Evolutionary conservation across 306 rosid species (phyloP), one percentile per base, ranked within the genome.

Genomic region (Casuarina glauca): DNA sequence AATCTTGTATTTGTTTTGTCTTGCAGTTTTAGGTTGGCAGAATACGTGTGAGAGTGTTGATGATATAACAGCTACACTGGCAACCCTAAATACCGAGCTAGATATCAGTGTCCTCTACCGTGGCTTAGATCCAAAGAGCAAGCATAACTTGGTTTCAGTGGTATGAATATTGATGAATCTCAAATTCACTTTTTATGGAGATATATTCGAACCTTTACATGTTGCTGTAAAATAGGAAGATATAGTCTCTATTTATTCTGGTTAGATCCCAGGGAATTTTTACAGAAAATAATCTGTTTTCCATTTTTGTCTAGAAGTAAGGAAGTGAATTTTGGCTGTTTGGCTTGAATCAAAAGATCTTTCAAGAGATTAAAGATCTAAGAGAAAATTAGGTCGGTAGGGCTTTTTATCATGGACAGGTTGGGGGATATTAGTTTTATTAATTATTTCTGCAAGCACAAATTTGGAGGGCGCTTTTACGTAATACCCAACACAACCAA

Each of bases 21-120:
- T 61, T 88, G 74, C 90, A 96, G 99, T 96, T 83, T 76, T 96
- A 73, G 99, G 99, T 51, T 96, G 99, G 99, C 99, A 96, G 81
- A 93, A 90, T 72, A 91, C 93, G 44, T 82, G 93, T 54, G 99
- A 96, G 86, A 90, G 86, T 89, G 90, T 83, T 79, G 92, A 90
- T 73, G 94, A 91, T 75, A 96, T 96, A 80, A 85, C 58, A 35
- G 88, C 84, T 57, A 93, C 99, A 61, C 84, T 96, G 88, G 89
- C 86, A 68, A 88, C 96, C 70, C 86, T 96, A 75, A 88, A 82
- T 80, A 87, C 97, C 20, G 91, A 90, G 75, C 83, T 96, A 64
- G 91, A 96, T 77, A 85, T 90, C 87, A 87, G 91, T 75, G 91
- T 84, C 58, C 93, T 96, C 63, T 96, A 93, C 83, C 91, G 97